Percentiles rank a stretch among this genome's conserved stretches.
These are phyloP conservation scores for Capsicum rhomboideum DNA, from an alignment of 257 asterid species.

Conservation along the genomic window DNA sequence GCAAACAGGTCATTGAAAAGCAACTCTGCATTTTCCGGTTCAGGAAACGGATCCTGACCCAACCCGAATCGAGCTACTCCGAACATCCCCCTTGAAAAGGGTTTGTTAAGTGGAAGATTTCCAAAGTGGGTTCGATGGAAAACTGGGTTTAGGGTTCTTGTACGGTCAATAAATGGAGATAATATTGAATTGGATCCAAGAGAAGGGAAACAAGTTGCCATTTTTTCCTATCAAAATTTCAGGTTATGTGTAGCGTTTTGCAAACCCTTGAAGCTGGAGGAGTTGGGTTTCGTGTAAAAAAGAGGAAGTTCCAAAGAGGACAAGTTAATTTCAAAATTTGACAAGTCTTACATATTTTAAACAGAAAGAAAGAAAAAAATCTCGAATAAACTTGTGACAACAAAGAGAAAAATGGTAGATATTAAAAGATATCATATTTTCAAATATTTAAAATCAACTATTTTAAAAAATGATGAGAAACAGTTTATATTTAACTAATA, in stretches of 20 bases:
- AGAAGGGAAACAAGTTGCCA: constrained; percentile 46
- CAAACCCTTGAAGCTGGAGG: neutral
- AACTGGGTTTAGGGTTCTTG: constrained; percentile 29
- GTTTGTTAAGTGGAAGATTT: constrained; percentile 30
- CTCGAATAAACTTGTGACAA: no score
- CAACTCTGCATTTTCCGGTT: constrained; percentile 49
- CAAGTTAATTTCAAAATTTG: no score
- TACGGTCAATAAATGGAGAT: constrained; percentile 45
- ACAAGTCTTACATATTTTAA: no score
- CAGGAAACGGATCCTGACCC: constrained; percentile 73
- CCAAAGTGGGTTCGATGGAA: constrained; percentile 34
- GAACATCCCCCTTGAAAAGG: constrained; percentile 34
- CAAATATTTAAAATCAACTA: no score
- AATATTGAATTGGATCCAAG: constrained; percentile 37
- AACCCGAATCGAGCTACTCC: constrained; percentile 68
- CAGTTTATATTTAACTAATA: no score
- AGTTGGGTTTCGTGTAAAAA: no score
- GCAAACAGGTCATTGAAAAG: constrained; percentile 49
- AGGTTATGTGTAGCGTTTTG: neutral
- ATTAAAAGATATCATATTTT: no score
- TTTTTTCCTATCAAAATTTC: constrained; percentile 8
- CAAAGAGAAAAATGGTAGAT: no score
- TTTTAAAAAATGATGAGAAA: no score
- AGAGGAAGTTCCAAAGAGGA: no score
- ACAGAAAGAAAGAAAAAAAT: no score